Evolutionary conservation across 768 basidiomycete species (phyloP), one percentile per base, ranked within the genome.

Genomic region (Trametes meyenii): DNA sequence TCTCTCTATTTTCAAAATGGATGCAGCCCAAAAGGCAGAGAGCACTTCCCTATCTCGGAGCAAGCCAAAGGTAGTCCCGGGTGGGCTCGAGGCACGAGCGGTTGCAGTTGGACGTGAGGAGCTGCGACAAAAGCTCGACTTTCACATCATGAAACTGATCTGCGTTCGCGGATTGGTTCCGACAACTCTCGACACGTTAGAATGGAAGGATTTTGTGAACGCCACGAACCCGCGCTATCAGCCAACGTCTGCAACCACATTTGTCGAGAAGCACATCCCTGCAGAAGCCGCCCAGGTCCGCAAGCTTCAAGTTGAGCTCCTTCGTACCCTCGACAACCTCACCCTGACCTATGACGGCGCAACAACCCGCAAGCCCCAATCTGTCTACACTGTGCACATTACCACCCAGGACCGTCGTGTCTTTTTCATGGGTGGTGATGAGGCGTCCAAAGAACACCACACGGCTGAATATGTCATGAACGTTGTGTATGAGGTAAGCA

Each of bases 351-450:
- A 39, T 55, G 73, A 77, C 61, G 72, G 72, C 29, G 73, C 73
- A 8, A 72, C 72, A n/a, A 70, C 67, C 7, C 67, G 58, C 29
- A 66, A 64, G 4, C 64, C 53, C 6, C 67, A 74, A 21, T 65
- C 70, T 5, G 69, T 72, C 39, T 74, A 73, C 61, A 73, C 73
- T 6, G 44, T 74, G 26, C 75, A 76, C 55, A 65, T 75, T 49
- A 74, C 72, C 19, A 73, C 71, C 5, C 59, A 63, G 43, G 67
- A 67, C 3, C 36, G 67, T 12, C 65, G 67, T n/a, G 69, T 70
- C 14, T 76, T 67, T 55, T 64, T 62, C 35, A 51, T 62, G 4
- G 49, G 43, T 17, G 69, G 71, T 2, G 51, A 66, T 24, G 71
- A 74, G 55, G 70, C 64, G 42, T 70, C 71, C 4, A 48, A 48